These are phyloP conservation scores for Aristolochia californica DNA, from an alignment of 164 flowering plant species.

Conservation along the genomic window DNA sequence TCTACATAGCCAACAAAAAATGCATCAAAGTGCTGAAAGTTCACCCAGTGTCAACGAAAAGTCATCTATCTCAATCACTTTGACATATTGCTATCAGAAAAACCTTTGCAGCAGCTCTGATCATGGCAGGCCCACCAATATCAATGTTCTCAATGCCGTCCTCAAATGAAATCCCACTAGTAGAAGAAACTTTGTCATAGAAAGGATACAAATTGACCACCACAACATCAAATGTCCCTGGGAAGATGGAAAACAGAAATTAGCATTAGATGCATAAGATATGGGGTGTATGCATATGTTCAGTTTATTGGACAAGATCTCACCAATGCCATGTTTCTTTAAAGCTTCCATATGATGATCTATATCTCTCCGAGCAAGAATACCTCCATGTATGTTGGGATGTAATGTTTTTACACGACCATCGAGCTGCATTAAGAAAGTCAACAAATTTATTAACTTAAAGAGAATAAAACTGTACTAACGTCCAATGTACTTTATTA, in stretches of 20 bases:
- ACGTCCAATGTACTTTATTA: too few species aligned
- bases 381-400: conserved; percentile 92
- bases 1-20: conserved; percentile 32
- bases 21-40: not conserved
- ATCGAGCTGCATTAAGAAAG: conserved; percentile 64
- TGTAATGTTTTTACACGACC: conserved; percentile 98
- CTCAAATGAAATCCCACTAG: conserved; percentile 58
- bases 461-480: too few species aligned
- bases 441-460: not conserved
- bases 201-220: conserved; percentile 95
- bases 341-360: conserved; percentile 88
- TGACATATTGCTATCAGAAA: not conserved
- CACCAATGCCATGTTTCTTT: conserved; percentile 75
- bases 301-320: conserved; percentile 13
- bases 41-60: not conserved
- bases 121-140: conserved; percentile 99
- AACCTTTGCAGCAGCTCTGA: conserved; percentile 99
- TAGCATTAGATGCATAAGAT: too few species aligned
- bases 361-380: conserved; percentile 93
- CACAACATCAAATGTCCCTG: conserved; percentile 91
- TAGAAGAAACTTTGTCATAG: conserved; percentile 73
- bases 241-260: conserved; percentile 3
- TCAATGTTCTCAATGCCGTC: conserved; percentile 97
- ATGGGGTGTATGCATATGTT: not conserved
- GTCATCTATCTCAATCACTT: not conserved